phyloP scores from a whole-genome alignment of 257 asterid genomes.

The Solanum ahanhuiri region DNA sequence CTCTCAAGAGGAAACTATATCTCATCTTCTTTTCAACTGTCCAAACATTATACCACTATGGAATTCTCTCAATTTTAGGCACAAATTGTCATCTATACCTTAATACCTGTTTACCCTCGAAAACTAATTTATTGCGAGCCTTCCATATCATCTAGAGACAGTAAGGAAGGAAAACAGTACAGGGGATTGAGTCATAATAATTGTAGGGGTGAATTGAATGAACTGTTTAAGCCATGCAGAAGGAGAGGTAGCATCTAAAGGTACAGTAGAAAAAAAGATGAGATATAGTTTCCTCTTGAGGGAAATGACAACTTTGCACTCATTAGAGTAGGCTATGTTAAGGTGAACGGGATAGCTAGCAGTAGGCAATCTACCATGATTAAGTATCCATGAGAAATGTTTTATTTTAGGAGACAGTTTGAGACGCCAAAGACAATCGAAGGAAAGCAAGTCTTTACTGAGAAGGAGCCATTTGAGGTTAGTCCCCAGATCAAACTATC shows the following conservation, averaged over 20 bases:
- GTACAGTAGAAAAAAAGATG: neutral
- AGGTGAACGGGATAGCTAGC: neutral
- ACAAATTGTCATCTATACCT: neutral
- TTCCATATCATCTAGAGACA: neutral
- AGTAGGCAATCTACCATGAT: neutral
- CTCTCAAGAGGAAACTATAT: neutral
- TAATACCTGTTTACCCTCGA: neutral
- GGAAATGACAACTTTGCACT: neutral
- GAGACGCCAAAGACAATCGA: neutral
- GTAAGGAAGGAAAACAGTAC: neutral
- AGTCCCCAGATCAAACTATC: neutral
- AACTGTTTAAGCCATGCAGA: neutral
- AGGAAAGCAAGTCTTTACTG: neutral
- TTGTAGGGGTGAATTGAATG: neutral
- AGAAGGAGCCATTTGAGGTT: neutral
- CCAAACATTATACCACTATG: neutral
- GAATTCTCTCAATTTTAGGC: neutral
- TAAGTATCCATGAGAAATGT: neutral
- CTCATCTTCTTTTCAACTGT: neutral
- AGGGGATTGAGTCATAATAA: neutral
- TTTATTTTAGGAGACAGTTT: neutral
- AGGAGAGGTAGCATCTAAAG: neutral
- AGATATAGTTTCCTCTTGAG: neutral
- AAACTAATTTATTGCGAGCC: neutral
- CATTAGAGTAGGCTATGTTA: neutral